phyloP scores from a whole-genome alignment of 2,329 filamentous ascomycete genomes.

The Paracorniculantispora psalliotae region DNA sequence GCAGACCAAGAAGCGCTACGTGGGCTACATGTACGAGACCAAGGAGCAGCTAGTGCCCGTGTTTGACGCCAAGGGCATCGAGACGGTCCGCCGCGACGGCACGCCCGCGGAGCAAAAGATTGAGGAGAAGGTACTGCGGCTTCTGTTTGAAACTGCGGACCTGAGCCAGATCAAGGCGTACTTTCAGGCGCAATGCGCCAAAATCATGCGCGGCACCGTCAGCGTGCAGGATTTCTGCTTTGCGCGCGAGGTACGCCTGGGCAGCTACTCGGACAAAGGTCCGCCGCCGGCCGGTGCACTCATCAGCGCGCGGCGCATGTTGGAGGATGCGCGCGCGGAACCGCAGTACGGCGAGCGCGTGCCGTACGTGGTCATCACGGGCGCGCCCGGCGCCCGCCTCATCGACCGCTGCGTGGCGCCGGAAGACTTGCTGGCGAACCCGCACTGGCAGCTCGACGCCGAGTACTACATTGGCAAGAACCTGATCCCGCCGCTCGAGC shows the following conservation, averaged over 20 bases:
- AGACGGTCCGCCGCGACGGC: conserved; percentile 91
- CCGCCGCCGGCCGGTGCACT: conserved; percentile 80
- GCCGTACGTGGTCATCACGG: conserved; percentile 88
- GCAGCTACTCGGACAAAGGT: conserved; percentile 74
- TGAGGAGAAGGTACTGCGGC: conserved; percentile 82
- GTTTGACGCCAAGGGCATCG: conserved; percentile 97
- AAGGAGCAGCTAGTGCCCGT: conserved; percentile 71
- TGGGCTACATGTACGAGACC: conserved; percentile 93
- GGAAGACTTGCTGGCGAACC: conserved; percentile 71
- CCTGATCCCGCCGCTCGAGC: conserved; percentile 86
- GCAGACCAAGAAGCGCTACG: conserved; percentile 94
- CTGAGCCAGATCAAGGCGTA: conserved; percentile 83
- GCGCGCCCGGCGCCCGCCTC: conserved; percentile 77
- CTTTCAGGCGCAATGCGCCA: conserved; percentile 83
- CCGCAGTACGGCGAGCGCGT: conserved; percentile 94
- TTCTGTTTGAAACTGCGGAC: conserved; percentile 86
- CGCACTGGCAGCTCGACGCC: conserved; percentile 76
- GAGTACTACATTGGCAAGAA: conserved; percentile 98
- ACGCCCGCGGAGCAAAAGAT: conserved; percentile 96
- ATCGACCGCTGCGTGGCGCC: conserved; percentile 88
- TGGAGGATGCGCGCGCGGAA: conserved; percentile 78
- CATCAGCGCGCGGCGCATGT: conserved; percentile 81
- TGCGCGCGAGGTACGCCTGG: conserved; percentile 83
- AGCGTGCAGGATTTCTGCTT: conserved; percentile 96
- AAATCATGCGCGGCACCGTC: conserved; percentile 85